phyloP scores from a whole-genome alignment of 2,329 filamentous ascomycete genomes.

The Aspergillus sp. region DNA sequence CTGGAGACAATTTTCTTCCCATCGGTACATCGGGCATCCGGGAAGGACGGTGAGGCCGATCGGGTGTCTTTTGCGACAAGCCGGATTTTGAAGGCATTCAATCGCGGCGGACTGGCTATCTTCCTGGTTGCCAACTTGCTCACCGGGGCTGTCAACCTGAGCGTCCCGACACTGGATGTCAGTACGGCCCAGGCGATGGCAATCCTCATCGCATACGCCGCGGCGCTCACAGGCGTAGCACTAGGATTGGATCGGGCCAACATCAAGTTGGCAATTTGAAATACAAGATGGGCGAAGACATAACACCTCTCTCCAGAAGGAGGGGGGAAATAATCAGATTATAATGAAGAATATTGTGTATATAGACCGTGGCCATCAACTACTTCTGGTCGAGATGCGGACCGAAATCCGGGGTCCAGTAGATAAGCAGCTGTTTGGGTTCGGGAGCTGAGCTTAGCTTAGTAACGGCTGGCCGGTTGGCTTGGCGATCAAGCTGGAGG shows the following conservation, averaged over 20 bases:
- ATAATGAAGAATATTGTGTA: too few species aligned
- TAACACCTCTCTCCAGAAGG: neutral
- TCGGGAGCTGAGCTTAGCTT: too few species aligned
- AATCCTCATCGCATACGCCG: conserved; percentile 73
- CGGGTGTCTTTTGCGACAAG: conserved; percentile 73
- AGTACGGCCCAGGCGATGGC: conserved; percentile 66
- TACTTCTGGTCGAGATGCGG: too few species aligned
- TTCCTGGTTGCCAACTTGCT: conserved; percentile 88
- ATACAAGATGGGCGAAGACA: neutral
- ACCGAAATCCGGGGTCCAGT: too few species aligned
- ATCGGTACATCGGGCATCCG: conserved; percentile 61
- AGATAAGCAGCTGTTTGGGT: too few species aligned
- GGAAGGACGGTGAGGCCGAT: conserved; percentile 60
- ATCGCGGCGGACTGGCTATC: conserved; percentile 80
- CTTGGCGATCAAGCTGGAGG: too few species aligned
- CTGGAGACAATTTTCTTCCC: conserved; percentile 81
- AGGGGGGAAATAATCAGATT: too few species aligned
- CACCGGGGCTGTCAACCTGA: conserved; percentile 87
- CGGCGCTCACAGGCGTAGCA: conserved; percentile 66
- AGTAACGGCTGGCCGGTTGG: too few species aligned
- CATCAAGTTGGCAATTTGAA: conserved; percentile 30
- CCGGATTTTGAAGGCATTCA: conserved; percentile 77
- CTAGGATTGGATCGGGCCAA: conserved; percentile 43
- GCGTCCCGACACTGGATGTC: conserved; percentile 76
- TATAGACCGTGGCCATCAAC: too few species aligned